phyloP scores from a whole-genome alignment of 2,329 filamentous ascomycete species.

The Phialocephala sp. region DNA sequence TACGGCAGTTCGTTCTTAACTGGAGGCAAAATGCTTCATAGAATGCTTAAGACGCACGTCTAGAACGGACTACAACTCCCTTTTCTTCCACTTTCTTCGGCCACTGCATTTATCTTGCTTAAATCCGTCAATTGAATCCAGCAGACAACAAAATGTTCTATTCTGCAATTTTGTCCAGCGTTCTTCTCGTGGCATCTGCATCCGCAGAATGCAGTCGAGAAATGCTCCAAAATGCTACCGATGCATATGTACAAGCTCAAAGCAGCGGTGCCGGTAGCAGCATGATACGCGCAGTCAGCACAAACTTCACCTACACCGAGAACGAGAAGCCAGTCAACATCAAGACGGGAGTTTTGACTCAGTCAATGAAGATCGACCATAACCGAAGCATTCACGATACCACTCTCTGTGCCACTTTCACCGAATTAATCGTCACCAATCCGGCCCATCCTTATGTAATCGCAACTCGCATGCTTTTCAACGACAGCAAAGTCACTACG shows the following conservation, averaged over 20 bases:
- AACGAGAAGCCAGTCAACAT: slow-evolving; percentile 19
- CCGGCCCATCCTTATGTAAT: slow-evolving; percentile 27
- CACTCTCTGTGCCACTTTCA: slow-evolving; percentile 21
- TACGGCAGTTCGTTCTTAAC: neutral
- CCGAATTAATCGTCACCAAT: slow-evolving; percentile 22
- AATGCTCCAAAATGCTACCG: slow-evolving; percentile 25
- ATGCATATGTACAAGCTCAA: slow-evolving; percentile 24
- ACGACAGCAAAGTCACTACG: slow-evolving; percentile 11
- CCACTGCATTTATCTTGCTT: too few relatives aligned
- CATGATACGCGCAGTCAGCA: neutral
- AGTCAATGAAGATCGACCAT: slow-evolving; percentile 24
- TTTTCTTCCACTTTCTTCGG: too few relatives aligned
- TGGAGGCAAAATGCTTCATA: neutral
- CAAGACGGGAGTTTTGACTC: slow-evolving; percentile 15
- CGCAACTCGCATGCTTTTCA: slow-evolving; percentile 27
- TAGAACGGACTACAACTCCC: too few relatives aligned
- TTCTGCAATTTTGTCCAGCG: neutral
- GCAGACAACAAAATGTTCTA: neutral
- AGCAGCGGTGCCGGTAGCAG: slow-evolving; percentile 7
- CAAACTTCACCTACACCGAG: slow-evolving; percentile 22
- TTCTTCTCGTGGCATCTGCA: slow-evolving; percentile 10
- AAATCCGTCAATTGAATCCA: neutral
- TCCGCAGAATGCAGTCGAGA: slow-evolving; percentile 20
- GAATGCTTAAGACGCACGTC: too few relatives aligned
- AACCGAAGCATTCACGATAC: slow-evolving; percentile 24